These are phyloP conservation scores for Colletotrichum higginsianum DNA, from an alignment of 2,329 filamentous ascomycete species.

Conservation along the genomic window DNA sequence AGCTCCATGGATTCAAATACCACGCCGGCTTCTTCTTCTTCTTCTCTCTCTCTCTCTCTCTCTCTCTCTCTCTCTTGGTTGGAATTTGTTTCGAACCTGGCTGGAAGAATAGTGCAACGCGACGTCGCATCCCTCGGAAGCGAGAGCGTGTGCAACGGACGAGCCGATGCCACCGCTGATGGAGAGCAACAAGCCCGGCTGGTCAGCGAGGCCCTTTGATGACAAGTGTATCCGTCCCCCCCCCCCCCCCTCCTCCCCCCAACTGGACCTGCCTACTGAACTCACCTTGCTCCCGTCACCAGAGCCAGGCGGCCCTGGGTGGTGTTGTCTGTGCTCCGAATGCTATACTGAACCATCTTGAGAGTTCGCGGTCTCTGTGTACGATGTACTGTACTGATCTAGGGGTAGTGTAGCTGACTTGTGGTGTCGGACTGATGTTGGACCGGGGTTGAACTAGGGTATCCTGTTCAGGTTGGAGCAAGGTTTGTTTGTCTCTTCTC, in stretches of 20 bases:
- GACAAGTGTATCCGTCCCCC: too few relatives aligned
- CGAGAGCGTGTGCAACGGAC: constrained; percentile 50
- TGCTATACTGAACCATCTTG: constrained; percentile 38
- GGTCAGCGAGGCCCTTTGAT: neutral
- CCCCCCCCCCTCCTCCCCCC: neutral
- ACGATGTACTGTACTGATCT: neutral
- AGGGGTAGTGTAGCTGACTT: neutral
- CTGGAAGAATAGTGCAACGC: constrained; percentile 53
- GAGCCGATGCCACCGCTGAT: constrained; percentile 55
- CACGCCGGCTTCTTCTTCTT: too few relatives aligned
- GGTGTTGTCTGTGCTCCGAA: constrained; percentile 47
- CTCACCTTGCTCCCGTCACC: constrained; percentile 52
- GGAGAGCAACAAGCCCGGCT: too few relatives aligned
- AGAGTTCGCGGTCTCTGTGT: neutral
- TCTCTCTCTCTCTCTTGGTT: too few relatives aligned
- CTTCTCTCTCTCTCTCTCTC: too few relatives aligned
- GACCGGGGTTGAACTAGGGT: constrained; percentile 5
- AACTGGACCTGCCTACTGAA: too few relatives aligned
- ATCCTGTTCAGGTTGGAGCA: neutral
- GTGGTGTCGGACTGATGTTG: constrained; percentile 11
- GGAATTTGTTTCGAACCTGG: constrained; percentile 44
- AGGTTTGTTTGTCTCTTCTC: neutral
- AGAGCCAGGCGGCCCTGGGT: constrained; percentile 50
- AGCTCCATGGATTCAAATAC: neutral
- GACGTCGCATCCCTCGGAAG: constrained; percentile 54